Evolutionary conservation across 169 alveolate genomes (phyloP), one percentile per base, ranked within the genome.

Genomic region (Plasmodium chabaudi): DNA sequence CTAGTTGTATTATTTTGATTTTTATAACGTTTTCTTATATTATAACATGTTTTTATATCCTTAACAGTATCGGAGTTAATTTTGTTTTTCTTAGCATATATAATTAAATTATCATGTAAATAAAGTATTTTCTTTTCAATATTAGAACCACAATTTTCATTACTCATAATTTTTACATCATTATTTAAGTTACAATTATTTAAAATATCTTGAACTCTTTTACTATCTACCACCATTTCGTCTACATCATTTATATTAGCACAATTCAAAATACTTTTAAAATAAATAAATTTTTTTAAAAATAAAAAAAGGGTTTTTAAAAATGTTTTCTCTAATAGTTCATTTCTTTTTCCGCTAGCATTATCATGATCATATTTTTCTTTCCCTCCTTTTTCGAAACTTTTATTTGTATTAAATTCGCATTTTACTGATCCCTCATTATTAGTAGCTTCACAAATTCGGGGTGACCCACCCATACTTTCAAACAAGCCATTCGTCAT

Each of bases 171-270:
- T 42, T 82, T 71, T 55, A 86, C 34, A 15, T 65, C 84, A 70
- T 71, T 68, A 42, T 55, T n/a, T 72, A 82, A 23, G n/a, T 47
- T 55, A 71, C 79, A 82, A 6, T 65, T 82, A 7, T 86, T 86
- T 61, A 86, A 86, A 69, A 86, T 47, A 12, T 46, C 42, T 71
- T 86, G 67, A 1, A 86, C 75, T 70, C 71, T 86, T 61, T 53
- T 86, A 42, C 87, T 86, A 23, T 70, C 91, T 63, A 69, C 75
- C 15, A 86, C 9, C 64, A 86, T 55, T 61, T 86, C 91, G 46
- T 86, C 91, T 42, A 46, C 69, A 68, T 86, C 91, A 49, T 86
- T 69, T 70, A 86, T 86, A 60, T 86, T 86, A 51, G 87, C 86
- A 72, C 75, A 86, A 44, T 86, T 63, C 42, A 86, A 86, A 39